These are phyloP conservation scores for Rhynchosporium graminicola DNA, from an alignment of 2,329 filamentous ascomycete species.

Conservation along the genomic window DNA sequence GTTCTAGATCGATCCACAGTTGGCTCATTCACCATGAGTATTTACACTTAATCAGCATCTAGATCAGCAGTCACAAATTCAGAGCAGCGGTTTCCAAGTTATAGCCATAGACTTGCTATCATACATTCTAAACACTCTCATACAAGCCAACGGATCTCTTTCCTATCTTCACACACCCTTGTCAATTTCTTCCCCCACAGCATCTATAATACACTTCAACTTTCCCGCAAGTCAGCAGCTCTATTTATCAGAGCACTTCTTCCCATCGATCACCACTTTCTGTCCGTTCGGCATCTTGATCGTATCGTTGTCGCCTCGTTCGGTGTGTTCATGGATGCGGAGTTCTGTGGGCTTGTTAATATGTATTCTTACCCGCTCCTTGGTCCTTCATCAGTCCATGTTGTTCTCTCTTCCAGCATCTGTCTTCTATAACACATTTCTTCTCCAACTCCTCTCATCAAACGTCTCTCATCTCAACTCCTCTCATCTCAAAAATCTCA, in stretches of 20 bases:
- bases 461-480: not conserved
- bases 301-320: constrained; percentile 90
- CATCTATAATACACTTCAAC: constrained; percentile 10
- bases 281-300: constrained; percentile 61
- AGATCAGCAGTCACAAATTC: not conserved
- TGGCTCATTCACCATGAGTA: no score
- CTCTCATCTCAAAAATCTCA: not conserved
- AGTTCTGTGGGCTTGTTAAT: constrained; percentile 47
- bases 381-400: no score
- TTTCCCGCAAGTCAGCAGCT: not conserved
- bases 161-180: not conserved
- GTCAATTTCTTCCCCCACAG: constrained; percentile 4
- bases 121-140: constrained; percentile 1
- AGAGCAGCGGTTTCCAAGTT: not conserved
- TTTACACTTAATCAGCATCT: no score
- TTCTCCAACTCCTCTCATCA: not conserved
- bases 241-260: constrained; percentile 35
- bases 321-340: constrained; percentile 86
- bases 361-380: no score
- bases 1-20: no score
- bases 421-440: not conserved
- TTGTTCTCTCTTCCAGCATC: no score
- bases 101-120: not conserved
- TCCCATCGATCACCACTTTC: constrained; percentile 40
- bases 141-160: not conserved